Conservation (phyloP, 73 alveolate species). For the Tetrahymena malaccensis region DNA sequence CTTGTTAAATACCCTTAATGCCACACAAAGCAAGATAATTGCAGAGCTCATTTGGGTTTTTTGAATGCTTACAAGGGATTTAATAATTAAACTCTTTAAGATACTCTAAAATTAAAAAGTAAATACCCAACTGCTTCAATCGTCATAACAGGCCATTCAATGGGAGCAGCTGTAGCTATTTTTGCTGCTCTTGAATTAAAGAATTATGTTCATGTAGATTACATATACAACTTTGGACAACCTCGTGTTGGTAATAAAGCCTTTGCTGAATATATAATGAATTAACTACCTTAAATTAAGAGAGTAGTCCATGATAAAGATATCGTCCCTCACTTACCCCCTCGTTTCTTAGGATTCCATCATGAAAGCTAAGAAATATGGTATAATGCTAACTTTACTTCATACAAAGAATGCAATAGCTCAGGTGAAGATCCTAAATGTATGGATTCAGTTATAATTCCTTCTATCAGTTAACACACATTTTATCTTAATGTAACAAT, state of each 20-base stretch:
- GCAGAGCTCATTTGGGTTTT: not conserved
- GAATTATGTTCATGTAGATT: not conserved
- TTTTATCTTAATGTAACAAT: not conserved
- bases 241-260: constrained; percentile 3
- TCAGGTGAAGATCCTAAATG: not conserved
- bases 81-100: not conserved
- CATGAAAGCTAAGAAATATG: not conserved
- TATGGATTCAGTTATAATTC: not conserved
- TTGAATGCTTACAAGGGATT: not conserved
- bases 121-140: constrained; percentile 23
- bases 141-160: constrained; percentile 27
- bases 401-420: not conserved
- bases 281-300: not conserved
- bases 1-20: not conserved
- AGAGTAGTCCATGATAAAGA: not conserved
- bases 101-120: not conserved
- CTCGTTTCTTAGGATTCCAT: not conserved
- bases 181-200: constrained; percentile 29
- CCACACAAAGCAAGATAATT: not conserved
- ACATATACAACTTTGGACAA: not conserved
- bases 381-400: not conserved
- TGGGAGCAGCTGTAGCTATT: constrained; percentile 42
- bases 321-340: not conserved
- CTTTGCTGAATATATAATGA: constrained; percentile 16
- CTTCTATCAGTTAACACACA: not conserved